A percentile compares a stretch with the other conserved stretches of the same genome.
These are phyloP conservation scores for Boletus tomentosulus DNA, from an alignment of 768 basidiomycete genomes.

Conservation along the genomic window DNA sequence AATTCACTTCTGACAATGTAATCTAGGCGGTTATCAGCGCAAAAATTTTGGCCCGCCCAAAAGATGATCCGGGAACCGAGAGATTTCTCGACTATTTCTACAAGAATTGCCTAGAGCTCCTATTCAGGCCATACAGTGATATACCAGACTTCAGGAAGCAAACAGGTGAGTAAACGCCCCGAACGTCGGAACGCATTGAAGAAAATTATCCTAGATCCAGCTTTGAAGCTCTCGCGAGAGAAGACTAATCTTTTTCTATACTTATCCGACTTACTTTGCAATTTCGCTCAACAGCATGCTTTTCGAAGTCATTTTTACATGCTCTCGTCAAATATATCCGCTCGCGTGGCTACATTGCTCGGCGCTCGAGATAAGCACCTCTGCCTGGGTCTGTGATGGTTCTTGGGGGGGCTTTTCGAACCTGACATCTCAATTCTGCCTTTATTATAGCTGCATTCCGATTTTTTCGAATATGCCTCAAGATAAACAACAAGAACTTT, in stretches of 20 bases:
- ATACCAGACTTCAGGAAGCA: conserved; percentile 63
- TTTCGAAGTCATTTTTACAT: conserved; percentile 92
- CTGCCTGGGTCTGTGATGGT: conserved; percentile 66
- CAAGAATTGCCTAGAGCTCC: conserved; percentile 69
- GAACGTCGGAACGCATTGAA: conserved; percentile 1
- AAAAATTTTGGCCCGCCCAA: conserved; percentile 52
- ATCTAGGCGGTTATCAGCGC: conserved; percentile 30
- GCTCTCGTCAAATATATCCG: conserved; percentile 72
- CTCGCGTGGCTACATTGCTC: conserved; percentile 72
- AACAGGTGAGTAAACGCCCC: conserved; percentile 32
- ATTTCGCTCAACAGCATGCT: conserved; percentile 82
- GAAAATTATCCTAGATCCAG: conserved; percentile 38
- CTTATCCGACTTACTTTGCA: conserved; percentile 87
- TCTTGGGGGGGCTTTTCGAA: not conserved
- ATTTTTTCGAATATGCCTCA: conserved; percentile 83
- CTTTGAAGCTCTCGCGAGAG: conserved; percentile 61
- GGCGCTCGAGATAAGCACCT: conserved; percentile 87
- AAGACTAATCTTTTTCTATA: conserved; percentile 82
- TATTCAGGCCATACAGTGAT: conserved; percentile 76
- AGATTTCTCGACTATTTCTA: conserved; percentile 93
- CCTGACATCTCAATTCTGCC: conserved; percentile 9
- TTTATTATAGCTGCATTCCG: conserved; percentile 73
- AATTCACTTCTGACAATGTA: conserved; percentile 4
- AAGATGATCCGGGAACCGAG: conserved; percentile 84
- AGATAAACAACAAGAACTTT: conserved; percentile 75